A percentile compares a stretch with the other conserved stretches of the same genome.
phyloP scores from a whole-genome alignment of 805 yeast species.

The Saccharomyces jurei region DNA sequence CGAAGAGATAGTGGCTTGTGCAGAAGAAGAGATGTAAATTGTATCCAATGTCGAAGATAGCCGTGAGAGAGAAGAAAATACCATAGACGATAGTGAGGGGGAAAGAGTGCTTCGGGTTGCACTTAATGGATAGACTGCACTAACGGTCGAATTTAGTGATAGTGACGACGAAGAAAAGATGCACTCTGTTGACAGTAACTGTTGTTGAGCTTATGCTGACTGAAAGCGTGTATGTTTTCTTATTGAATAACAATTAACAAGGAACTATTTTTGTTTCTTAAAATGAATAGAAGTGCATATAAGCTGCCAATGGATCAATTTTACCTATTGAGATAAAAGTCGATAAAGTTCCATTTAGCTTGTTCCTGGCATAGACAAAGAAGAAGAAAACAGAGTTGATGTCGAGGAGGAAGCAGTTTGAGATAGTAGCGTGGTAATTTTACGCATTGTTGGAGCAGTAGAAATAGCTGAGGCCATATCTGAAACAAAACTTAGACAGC shows the following conservation, averaged over 20 bases:
- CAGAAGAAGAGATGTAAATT: constrained; percentile 3
- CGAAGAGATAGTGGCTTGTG: constrained; percentile 1
- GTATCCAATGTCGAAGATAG: constrained; percentile 3
- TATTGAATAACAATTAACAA: constrained; percentile 19
- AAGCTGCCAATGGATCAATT: constrained; percentile 28
- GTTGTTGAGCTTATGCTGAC: background rate
- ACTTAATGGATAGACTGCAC: background rate
- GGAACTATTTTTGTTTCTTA: constrained; percentile 27
- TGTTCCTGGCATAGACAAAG: constrained; percentile 8
- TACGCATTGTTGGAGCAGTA: background rate
- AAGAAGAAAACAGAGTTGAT: constrained; percentile 9
- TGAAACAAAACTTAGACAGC: background rate
- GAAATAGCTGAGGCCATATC: background rate
- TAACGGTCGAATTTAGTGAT: background rate
- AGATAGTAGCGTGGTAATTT: constrained; percentile 9
- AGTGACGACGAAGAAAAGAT: background rate
- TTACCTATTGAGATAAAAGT: constrained; percentile 27
- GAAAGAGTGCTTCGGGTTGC: background rate
- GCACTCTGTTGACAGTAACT: constrained; percentile 3
- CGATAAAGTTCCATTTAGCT: constrained; percentile 25
- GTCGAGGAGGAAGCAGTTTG: constrained; percentile 15
- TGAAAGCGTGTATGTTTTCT: constrained; percentile 5
- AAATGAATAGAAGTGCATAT: constrained; percentile 22
- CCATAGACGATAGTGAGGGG: background rate
- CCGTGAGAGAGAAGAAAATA: background rate